Base-by-base conservation (phyloP, 2,329 filamentous ascomycete species). In the Elsinoe batatas region DNA sequence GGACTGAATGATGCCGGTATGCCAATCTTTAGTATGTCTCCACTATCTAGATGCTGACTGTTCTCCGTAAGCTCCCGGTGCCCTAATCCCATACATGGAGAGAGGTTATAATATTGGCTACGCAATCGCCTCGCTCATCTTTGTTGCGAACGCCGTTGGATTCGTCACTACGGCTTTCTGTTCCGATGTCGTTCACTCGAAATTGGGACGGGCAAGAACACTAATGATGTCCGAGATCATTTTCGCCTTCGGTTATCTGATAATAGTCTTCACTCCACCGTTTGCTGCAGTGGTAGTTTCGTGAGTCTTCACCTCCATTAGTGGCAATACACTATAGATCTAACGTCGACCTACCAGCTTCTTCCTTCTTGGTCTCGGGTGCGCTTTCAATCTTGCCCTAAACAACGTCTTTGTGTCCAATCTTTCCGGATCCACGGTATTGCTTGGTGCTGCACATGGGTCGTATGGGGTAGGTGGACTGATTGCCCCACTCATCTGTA, bases 41-140 rank as follows among this genome's bases (percentile, higher is more conserved):
- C 8, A 11, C n/a, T 26, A 13, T 13, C 44, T 3, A 35, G 44
- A 20, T 8, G 26, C 26, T 49, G 20, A 47, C 26, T 13, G 8
- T 1, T 3, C 6, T 10, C 5, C 12, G 26, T 30, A 30, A 58
- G 72, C 85, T 0, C 81, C 87, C 1, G 88, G 88, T 64, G 87
- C 88, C 10, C 65, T 93, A 57, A 87, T 94, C 61, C 88, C 88
- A 0, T 89, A 89, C 64, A 86, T 94, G 68, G 86, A 91, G 67
- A 75, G 72, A 67, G 80, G 86, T 63, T 94, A 91, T 65, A 61
- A 76, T 57, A 88, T 93, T 56, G 84, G 84, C 40, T 91, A 93
- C 67, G 85, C 83, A 2, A 71, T 88, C 7, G 86, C 93, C 2
- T 91, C 88, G 1, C 74, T 91, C 36, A 87, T 94, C 64, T 94